phyloP scores from a whole-genome alignment of 805 yeast species.

The Nakazawaea wickerhamii region DNA sequence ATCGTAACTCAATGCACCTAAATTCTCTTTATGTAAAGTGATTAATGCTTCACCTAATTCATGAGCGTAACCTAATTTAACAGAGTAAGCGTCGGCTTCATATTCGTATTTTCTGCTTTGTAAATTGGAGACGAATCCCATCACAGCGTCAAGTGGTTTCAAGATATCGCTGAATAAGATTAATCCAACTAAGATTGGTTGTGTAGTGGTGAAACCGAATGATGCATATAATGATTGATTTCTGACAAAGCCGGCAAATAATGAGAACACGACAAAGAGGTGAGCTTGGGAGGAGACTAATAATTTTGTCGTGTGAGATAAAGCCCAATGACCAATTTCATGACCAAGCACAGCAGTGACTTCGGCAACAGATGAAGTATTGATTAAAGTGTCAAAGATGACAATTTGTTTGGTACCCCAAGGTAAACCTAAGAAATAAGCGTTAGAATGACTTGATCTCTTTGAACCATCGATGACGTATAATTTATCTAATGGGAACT shows the following conservation, averaged over 20 bases:
- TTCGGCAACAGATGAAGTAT: conserved; percentile 69
- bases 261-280: conserved; percentile 56
- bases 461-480: conserved; percentile 96
- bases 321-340: conserved; percentile 97
- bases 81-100: conserved; percentile 89
- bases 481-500: conserved; percentile 82
- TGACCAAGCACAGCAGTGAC: conserved; percentile 96
- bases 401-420: conserved; percentile 93
- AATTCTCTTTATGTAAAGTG: conserved; percentile 71
- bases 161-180: conserved; percentile 71
- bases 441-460: conserved; percentile 94
- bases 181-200: conserved; percentile 80
- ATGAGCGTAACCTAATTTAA: conserved; percentile 61
- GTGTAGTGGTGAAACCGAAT: conserved; percentile 64
- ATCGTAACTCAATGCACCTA: conserved; percentile 84
- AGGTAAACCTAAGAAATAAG: conserved; percentile 93
- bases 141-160: conserved; percentile 67
- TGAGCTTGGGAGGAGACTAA: conserved; percentile 61
- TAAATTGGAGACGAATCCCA: conserved; percentile 62
- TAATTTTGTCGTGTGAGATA: conserved; percentile 80
- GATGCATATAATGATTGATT: conserved; percentile 73
- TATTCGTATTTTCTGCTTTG: conserved; percentile 85
- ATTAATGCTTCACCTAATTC: conserved; percentile 70
- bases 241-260: conserved; percentile 75
- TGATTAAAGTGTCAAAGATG: conserved; percentile 83